Base-by-base conservation (phyloP, 2,329 filamentous ascomycete species). In the Gaeumannomyces tritici region DNA sequence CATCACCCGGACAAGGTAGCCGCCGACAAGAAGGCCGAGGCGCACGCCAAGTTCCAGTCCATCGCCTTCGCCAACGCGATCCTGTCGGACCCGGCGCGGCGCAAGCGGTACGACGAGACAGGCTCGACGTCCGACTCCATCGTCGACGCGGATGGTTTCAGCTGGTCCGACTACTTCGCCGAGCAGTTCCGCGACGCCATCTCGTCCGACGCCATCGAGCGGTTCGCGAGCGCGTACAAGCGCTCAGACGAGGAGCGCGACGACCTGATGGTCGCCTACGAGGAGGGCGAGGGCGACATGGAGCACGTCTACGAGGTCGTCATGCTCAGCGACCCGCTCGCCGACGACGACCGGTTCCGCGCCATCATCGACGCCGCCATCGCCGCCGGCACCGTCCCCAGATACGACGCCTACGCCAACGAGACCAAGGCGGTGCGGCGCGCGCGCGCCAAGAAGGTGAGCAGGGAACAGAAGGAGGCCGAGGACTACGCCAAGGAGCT, bases 1-100 rank as follows among this genome's bases (percentile, higher is more conserved):
- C 84, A 93, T 69, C 95, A 99, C 70, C 90, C 90, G 89, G 92
- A 96, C 82, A 96, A 96, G 78, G 90, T 87, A 4, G 67, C 84
- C 21, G 79, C 83, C 1, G 81, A 86, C 27, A 77, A 88, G 61
- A 91, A 91, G 70, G 82, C 87, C 29, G 77, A 82, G 55, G 93
- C 95, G 2, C 88, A 96, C 69, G 80, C 82, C 64, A 88, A 84
- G 62, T 99, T 99, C 74, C 95, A 99, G 75, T 82, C 89, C 68
- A 87, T 99, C 68, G 93, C 93, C 28, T 93, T 97, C 70, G 93
- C 95, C 61, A 96, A 98, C 72, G 93, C 92, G 42, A 85, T 99
- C 60, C 89, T 99, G 47, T 96, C 91, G 35, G 91, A 97, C 68
- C 81, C 89, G 27, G 80, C 82, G 26, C 86, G 95, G 61, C 89